Conservation (phyloP, 331 rosid genomes). For the Arachis monticola region DNA sequence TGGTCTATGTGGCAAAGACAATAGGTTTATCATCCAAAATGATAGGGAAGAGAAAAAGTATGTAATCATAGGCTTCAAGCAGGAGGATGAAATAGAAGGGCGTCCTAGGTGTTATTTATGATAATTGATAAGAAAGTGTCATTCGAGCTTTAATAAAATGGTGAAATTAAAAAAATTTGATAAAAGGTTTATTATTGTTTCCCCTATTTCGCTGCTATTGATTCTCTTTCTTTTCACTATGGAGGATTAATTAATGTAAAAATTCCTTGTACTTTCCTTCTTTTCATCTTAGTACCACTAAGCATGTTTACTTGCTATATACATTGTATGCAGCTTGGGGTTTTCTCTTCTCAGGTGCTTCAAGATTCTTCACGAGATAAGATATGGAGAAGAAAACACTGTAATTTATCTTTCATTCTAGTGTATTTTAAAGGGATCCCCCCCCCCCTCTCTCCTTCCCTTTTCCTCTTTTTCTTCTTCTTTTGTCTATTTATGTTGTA, state of each 20-base stretch:
- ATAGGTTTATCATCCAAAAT: background rate
- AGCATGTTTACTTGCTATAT: constrained; percentile 42
- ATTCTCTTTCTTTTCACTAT: background rate
- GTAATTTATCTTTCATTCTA: constrained; percentile 54
- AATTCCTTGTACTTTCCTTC: background rate
- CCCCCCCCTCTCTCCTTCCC: background rate
- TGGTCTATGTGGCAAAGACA: background rate
- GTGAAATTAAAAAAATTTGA: too few relatives aligned
- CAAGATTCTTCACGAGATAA: constrained; percentile 91
- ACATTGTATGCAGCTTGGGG: constrained; percentile 81
- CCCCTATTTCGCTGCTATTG: background rate
- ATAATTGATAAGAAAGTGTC: background rate
- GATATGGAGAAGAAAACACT: constrained; percentile 83
- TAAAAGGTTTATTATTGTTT: background rate
- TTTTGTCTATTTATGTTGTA: constrained; percentile 2
- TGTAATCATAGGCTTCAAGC: background rate
- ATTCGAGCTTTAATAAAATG: background rate
- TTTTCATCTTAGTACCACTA: constrained; percentile 3
- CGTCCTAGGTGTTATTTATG: background rate
- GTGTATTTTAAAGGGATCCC: constrained; percentile 18
- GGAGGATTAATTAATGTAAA: background rate
- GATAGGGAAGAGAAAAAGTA: background rate
- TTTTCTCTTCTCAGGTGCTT: constrained; percentile 98
- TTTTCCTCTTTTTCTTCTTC: too few relatives aligned
- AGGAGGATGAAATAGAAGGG: background rate